phyloP scores from a whole-genome alignment of 768 basidiomycete genomes.

The Amanita rubescens region DNA sequence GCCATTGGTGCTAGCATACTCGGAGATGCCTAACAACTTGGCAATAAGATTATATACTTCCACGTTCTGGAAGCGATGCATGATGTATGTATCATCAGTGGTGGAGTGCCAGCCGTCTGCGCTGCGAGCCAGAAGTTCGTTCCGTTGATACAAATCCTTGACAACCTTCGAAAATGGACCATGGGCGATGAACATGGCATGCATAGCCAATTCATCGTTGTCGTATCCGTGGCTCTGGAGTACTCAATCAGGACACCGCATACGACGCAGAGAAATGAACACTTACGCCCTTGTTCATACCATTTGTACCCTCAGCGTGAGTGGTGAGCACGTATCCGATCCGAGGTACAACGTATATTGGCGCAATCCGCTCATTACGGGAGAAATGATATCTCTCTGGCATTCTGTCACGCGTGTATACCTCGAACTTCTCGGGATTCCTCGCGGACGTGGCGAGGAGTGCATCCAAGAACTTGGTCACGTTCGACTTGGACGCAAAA shows the following conservation, averaged over 20 bases:
- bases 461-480: conserved; percentile 43
- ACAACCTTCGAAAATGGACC: conserved; percentile 75
- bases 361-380: conserved; percentile 71
- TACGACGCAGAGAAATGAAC: neutral
- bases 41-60: conserved; percentile 80
- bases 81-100: conserved; percentile 56
- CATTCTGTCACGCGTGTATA: conserved; percentile 78
- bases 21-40: conserved; percentile 61
- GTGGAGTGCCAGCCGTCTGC: conserved; percentile 64
- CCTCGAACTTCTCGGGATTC: conserved; percentile 63
- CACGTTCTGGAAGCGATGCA: conserved; percentile 80
- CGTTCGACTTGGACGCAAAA: conserved; percentile 54
- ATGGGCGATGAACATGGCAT: conserved; percentile 86
- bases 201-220: conserved; percentile 70
- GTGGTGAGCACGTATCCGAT: conserved; percentile 78
- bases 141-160: conserved; percentile 45
- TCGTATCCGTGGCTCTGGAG: conserved; percentile 86
- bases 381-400: conserved; percentile 75
- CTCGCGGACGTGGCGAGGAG: conserved; percentile 45
- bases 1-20: conserved; percentile 61
- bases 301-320: conserved; percentile 46
- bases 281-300: conserved; percentile 72
- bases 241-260: neutral
- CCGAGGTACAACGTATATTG: conserved; percentile 77
- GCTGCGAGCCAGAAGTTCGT: conserved; percentile 10